Evolutionary conservation across 2,329 filamentous ascomycete species (phyloP).

Genomic region (Sporothrix sp.): DNA sequence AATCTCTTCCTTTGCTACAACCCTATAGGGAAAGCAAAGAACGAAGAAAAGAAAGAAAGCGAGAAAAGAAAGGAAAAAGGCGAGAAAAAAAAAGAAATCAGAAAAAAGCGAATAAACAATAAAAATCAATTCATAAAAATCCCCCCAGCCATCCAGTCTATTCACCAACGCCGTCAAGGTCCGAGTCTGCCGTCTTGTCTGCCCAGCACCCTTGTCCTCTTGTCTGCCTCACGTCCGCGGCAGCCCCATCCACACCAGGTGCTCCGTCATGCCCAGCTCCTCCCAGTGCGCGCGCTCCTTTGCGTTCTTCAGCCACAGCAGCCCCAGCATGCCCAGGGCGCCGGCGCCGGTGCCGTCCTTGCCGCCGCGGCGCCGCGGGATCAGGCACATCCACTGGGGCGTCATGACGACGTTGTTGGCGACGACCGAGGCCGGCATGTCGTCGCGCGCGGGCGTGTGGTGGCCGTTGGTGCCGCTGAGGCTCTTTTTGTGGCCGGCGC

Average conservation of each 20-base stretch:
- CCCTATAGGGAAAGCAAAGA: too few relatives aligned
- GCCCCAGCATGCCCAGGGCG: constrained; percentile 28
- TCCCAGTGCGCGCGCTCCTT: constrained; percentile 22
- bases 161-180: too few relatives aligned
- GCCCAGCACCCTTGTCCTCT: too few relatives aligned
- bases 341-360: constrained; percentile 23
- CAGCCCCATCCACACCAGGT: constrained; percentile 19
- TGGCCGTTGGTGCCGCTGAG: constrained; percentile 5
- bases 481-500: neutral
- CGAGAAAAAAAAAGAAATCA: too few relatives aligned
- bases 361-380: constrained; percentile 24
- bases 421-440: neutral
- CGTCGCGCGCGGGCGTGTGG: constrained; percentile 11
- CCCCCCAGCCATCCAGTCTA: too few relatives aligned
- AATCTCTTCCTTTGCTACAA: neutral
- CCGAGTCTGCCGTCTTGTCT: too few relatives aligned
- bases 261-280: constrained; percentile 19
- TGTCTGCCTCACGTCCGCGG: constrained; percentile 9
- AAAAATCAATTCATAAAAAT: too few relatives aligned
- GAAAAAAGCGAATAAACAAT: too few relatives aligned
- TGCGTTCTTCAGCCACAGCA: constrained; percentile 23
- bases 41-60: too few relatives aligned
- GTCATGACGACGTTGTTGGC: constrained; percentile 28
- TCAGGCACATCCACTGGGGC: constrained; percentile 25
- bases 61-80: too few relatives aligned